A percentile compares a stretch with the other conserved stretches of the same genome.
These are phyloP conservation scores for Aspergillus piperis DNA, from an alignment of 2,329 filamentous ascomycete species.

Conservation along the genomic window DNA sequence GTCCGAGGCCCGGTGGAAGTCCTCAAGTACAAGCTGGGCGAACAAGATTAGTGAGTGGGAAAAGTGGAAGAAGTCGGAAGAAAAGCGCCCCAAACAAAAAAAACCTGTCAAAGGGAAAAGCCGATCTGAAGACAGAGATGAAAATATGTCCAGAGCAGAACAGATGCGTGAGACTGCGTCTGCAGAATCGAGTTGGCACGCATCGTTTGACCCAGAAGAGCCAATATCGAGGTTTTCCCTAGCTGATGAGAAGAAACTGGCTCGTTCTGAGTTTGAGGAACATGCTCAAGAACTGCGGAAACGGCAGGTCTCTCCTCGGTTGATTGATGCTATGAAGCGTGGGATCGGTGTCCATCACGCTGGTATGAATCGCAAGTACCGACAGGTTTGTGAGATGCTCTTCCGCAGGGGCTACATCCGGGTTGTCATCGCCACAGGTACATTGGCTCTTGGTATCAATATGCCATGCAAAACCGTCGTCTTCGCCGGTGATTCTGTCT, in stretches of 20 bases:
- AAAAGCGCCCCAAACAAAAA: conserved; percentile 47
- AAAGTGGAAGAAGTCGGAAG: conserved; percentile 30
- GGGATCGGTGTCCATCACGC: conserved; percentile 78
- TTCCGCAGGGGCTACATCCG: conserved; percentile 54
- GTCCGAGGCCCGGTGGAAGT: conserved; percentile 52
- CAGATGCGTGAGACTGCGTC: conserved; percentile 58
- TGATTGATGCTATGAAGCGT: conserved; percentile 64
- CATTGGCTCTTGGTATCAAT: conserved; percentile 75
- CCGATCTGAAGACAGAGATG: conserved; percentile 32
- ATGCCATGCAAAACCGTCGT: conserved; percentile 83
- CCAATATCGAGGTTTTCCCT: conserved; percentile 55
- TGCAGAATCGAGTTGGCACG: conserved; percentile 58
- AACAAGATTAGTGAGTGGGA: conserved; percentile 61
- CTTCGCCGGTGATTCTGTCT: conserved; percentile 72
- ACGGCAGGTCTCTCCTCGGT: conserved; percentile 46
- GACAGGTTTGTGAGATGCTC: conserved; percentile 57
- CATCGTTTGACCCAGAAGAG: conserved; percentile 67
- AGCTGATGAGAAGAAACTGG: conserved; percentile 62
- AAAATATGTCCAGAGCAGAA: conserved; percentile 55
- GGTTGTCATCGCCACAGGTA: conserved; percentile 74
- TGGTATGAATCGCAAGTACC: conserved; percentile 76
- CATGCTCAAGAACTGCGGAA: conserved; percentile 55
- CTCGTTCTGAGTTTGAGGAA: conserved; percentile 59
- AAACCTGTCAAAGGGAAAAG: conserved; percentile 40
- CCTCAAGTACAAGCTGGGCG: conserved; percentile 58